Base-by-base conservation (phyloP, 1,284 basidiomycete genomes). In the Mycosarcoma maydis region DNA sequence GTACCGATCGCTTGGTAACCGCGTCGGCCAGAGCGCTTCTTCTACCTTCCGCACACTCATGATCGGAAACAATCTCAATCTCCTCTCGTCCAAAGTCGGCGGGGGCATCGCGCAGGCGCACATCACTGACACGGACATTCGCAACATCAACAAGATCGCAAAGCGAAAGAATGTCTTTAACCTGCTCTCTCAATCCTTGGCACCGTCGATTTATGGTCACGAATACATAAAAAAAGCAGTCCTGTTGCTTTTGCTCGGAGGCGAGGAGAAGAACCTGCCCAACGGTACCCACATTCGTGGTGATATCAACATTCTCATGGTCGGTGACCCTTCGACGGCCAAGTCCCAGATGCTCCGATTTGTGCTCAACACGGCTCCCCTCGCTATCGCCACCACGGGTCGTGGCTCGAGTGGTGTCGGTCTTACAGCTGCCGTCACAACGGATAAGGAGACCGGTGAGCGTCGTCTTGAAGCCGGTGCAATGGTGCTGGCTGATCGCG, bases 271-370 rank as follows among this genome's bases (percentile, higher is more conserved):
- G 87, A 98, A 98, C 82, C 84, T 98, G 58, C 88, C 91, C 20
- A 98, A 99, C 80, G 96, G 96, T 30, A 98, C 95, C 6, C 96
- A 98, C 81, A 97, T 98, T 80, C 90, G 96, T 86, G 96, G 96
- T 55, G 96, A 99, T 83, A 98, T 99, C 86, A 99, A 99, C 84
- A 87, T 98, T 77, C 88, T 98, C 77, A 98, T 99, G 95, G 94
- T 99, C 68, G 96, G 96, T 71, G 96, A 99, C 83, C 96, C 96
- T 4, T 92, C 90, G 13, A 98, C 96, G 0, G 96, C 96, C 33
- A 99, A 99, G 85, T 94, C 91, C 41, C 96, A 99, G 82, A 86
- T 99, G 83, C 86, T 99, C 42, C 91, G 95, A 51, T 98, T 98
- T 82, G 92, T 99, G 26, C 87, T 98, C 64, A 91, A 92, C 77